These are phyloP conservation scores for Curvularia verruculosa DNA, from an alignment of 2,329 filamentous ascomycete genomes.

Conservation along the genomic window DNA sequence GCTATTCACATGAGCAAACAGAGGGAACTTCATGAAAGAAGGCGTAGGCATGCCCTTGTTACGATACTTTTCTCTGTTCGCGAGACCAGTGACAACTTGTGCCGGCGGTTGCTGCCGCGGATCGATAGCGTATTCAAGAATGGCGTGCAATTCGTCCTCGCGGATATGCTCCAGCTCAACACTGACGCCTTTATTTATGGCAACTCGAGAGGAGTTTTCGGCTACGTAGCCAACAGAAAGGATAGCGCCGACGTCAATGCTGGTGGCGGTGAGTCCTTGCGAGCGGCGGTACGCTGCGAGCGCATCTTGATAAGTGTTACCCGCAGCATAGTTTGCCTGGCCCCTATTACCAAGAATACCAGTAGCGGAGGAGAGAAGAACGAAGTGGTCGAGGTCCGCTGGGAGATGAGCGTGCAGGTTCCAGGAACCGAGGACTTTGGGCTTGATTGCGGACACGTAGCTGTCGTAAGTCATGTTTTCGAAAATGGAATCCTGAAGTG, in stretches of 20 bases:
- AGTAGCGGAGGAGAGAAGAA: slow-evolving; percentile 25
- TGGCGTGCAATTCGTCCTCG: slow-evolving; percentile 2
- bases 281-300: slow-evolving; percentile 13
- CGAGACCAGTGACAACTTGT: not conserved
- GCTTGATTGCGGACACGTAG: slow-evolving; percentile 4
- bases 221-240: slow-evolving; percentile 5
- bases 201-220: not conserved
- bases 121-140: slow-evolving; percentile 2
- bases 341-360: slow-evolving; percentile 13
- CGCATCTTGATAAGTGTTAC: slow-evolving; percentile 7
- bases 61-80: slow-evolving; percentile 1
- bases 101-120: not conserved
- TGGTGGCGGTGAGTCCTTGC: not conserved
- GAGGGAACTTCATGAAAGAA: slow-evolving; percentile 1
- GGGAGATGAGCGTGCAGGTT: slow-evolving; percentile 22
- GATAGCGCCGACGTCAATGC: slow-evolving; percentile 5
- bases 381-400: slow-evolving; percentile 19
- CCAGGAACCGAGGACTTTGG: slow-evolving; percentile 42
- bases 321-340: slow-evolving; percentile 10
- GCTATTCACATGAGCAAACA: not conserved
- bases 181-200: slow-evolving; percentile 4
- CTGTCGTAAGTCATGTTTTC: slow-evolving; percentile 14
- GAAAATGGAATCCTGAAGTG: slow-evolving; percentile 3
- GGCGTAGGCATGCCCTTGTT: slow-evolving; percentile 4
- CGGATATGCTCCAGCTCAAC: slow-evolving; percentile 4